Evolutionary conservation across 176 grass and related monocot species (phyloP).

Genomic region (Microstegium vimineum): DNA sequence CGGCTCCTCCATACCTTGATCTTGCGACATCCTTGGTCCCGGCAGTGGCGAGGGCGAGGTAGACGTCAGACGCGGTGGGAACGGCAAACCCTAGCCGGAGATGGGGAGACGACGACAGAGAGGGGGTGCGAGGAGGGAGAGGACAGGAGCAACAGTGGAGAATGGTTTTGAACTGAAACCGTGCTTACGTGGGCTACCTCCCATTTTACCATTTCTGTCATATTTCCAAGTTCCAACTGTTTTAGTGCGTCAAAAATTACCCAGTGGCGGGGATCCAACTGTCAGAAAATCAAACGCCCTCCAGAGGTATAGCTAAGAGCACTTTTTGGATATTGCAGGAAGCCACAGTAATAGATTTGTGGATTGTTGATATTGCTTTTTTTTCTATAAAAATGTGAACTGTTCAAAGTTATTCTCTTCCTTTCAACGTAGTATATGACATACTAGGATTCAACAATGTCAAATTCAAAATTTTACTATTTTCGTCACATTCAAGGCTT

Average conservation of each 20-base stretch:
- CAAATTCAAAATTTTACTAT: too few species aligned
- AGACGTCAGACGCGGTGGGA: background rate
- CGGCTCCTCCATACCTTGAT: background rate
- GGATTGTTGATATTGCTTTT: too few species aligned
- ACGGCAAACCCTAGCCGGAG: slow-evolving; percentile 33
- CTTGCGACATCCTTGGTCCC: slow-evolving; percentile 8
- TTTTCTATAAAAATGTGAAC: too few species aligned
- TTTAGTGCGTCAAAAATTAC: too few species aligned
- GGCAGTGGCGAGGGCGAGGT: background rate
- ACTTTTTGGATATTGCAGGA: too few species aligned
- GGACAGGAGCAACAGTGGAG: slow-evolving; percentile 13
- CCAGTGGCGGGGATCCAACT: too few species aligned
- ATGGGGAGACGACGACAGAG: slow-evolving; percentile 12
- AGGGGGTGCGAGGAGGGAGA: background rate
- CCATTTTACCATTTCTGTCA: background rate
- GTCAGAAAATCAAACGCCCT: background rate
- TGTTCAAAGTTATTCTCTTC: too few species aligned
- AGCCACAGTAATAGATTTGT: too few species aligned
- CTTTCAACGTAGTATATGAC: too few species aligned
- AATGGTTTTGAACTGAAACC: slow-evolving; percentile 25
- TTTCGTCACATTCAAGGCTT: too few species aligned
- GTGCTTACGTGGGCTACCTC: background rate
- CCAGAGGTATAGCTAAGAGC: too few species aligned
- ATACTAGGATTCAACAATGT: too few species aligned
- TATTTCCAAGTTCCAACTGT: background rate